Evolutionary conservation across 805 yeast species (phyloP), one percentile per base, ranked within the genome.

Genomic region (Myxozyma kluyveri): DNA sequence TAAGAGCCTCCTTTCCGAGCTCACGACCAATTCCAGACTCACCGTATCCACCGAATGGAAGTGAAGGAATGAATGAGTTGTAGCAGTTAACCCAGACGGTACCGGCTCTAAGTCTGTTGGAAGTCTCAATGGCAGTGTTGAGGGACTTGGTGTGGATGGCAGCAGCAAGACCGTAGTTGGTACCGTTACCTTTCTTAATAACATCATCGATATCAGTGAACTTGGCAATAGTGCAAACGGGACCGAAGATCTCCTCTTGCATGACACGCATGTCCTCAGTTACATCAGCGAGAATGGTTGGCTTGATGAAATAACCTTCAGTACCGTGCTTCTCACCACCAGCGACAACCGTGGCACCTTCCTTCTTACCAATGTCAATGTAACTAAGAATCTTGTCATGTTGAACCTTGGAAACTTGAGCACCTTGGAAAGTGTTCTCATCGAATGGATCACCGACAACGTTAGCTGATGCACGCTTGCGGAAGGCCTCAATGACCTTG

Each of bases 231-330:
- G 89, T 82, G 54, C 87, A 91, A 52, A 90, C 93, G 35, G 98
- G 98, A 51, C 98, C 98, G 64, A 90, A 89, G 68, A 89, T 87
- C 77, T 89, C 97, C 69, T 89, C 96, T 69, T 76, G 79, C 62
- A 86, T 88, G 68, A 90, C 82, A 61, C 76, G 74, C 84, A 81
- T 82, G 66, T 81, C 75, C 68, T 83, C 85, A 21, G 75, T 75
- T 59, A 88, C 96, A 66, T 86, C 88, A 60, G 86, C 83, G 67
- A 89, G 87, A 64, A 90, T 78, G 37, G 97, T 89, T 69, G 97
- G 96, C 64, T 69, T 63, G 55, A 73, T 63, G 61, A 61, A 73
- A 65, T 53, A 73, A 43, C 76, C 76, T 56, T 82, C 84, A 64
- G 72, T 72, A 62, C 86, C 88, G 44, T 74, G 65, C 73, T 88